A percentile compares a stretch with the other conserved stretches of the same genome.
These are phyloP conservation scores for Lipomyces mesembrius DNA, from an alignment of 805 yeast species.

Conservation along the genomic window DNA sequence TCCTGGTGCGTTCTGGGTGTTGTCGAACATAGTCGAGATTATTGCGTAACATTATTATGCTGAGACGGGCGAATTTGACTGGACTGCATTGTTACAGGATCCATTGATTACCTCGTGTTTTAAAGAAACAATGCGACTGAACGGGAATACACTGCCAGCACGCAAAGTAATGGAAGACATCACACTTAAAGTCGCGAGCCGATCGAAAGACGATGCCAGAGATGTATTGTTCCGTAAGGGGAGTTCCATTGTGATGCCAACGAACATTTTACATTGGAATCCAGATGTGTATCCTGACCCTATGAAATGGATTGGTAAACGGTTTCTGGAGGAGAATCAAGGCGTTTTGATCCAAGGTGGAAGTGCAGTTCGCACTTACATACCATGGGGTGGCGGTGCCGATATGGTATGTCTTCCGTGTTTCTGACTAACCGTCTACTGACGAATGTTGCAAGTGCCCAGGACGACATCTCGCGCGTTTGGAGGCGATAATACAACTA, in stretches of 20 bases:
- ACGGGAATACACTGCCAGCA: slow-evolving; percentile 17
- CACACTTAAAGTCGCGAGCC: slow-evolving; percentile 14
- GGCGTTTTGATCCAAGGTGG: slow-evolving; percentile 13
- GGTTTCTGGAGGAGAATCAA: slow-evolving; percentile 25
- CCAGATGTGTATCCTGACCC: slow-evolving; percentile 33
- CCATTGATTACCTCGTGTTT: slow-evolving; percentile 26
- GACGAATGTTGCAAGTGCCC: slow-evolving; percentile 23
- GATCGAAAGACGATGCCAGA: slow-evolving; percentile 1
- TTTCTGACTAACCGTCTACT: not conserved
- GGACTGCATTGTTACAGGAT: slow-evolving; percentile 19
- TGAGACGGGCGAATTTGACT: slow-evolving; percentile 23
- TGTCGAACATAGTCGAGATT: slow-evolving; percentile 18
- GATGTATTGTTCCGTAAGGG: not conserved
- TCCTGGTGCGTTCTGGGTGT: slow-evolving; percentile 33
- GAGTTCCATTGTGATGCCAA: slow-evolving; percentile 11
- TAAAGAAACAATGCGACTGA: slow-evolving; percentile 29
- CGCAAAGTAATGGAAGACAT: slow-evolving; percentile 22
- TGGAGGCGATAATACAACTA: slow-evolving; percentile 21
- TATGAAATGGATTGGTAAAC: slow-evolving; percentile 22
- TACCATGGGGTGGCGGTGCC: slow-evolving; percentile 34
- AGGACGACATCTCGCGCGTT: slow-evolving; percentile 21
- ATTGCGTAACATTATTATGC: too few species aligned
- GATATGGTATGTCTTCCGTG: slow-evolving; percentile 14
- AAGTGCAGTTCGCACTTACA: slow-evolving; percentile 17
- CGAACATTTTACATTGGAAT: slow-evolving; percentile 30